A percentile compares a stretch with the other conserved stretches of the same genome.
Conservation (phyloP, 2,329 filamentous ascomycete species). For the Sporothrix euskadiensis region DNA sequence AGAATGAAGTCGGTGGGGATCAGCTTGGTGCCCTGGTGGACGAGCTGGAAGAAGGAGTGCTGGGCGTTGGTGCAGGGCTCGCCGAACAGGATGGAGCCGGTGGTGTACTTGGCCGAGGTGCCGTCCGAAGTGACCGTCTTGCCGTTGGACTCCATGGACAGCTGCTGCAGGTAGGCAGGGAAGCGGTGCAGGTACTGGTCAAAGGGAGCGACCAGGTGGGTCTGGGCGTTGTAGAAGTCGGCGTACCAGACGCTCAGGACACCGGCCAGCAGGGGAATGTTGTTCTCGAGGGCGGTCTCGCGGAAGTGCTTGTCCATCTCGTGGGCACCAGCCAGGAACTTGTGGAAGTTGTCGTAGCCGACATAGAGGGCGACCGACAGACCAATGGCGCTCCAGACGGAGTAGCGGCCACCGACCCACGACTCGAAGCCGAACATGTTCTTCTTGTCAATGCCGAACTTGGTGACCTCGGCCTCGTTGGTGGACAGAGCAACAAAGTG, state of each 20-base stretch:
- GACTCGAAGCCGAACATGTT: slow-evolving; percentile 99
- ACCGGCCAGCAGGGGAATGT: slow-evolving; percentile 90
- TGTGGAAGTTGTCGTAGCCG: slow-evolving; percentile 95
- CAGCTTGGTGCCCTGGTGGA: slow-evolving; percentile 98
- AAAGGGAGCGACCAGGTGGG: slow-evolving; percentile 94
- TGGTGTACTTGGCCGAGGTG: slow-evolving; percentile 94
- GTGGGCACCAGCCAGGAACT: slow-evolving; percentile 91
- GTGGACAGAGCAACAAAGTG: slow-evolving; percentile 98
- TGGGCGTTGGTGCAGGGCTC: slow-evolving; percentile 99
- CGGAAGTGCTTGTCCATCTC: slow-evolving; percentile 99
- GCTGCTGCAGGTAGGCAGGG: slow-evolving; percentile 97
- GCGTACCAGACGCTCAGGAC: slow-evolving; percentile 98
- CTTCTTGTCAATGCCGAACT: slow-evolving; percentile 97
- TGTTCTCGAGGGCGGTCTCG: slow-evolving; percentile 84
- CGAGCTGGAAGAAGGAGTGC: slow-evolving; percentile 99
- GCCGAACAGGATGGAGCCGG: slow-evolving; percentile 91
- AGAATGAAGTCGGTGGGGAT: slow-evolving; percentile 98
- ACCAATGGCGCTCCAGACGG: slow-evolving; percentile 97
- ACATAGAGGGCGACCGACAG: slow-evolving; percentile 93
- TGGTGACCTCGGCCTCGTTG: slow-evolving; percentile 91
- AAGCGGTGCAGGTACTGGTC: slow-evolving; percentile 99
- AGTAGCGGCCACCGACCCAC: slow-evolving; percentile 98
- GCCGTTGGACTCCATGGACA: slow-evolving; percentile 99
- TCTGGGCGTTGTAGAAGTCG: slow-evolving; percentile 97
- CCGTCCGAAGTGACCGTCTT: slow-evolving; percentile 92